Evolutionary conservation across 345 rosid genomes (phyloP), one percentile per base, ranked within the genome.

Genomic region (Gossypium sturtianum): DNA sequence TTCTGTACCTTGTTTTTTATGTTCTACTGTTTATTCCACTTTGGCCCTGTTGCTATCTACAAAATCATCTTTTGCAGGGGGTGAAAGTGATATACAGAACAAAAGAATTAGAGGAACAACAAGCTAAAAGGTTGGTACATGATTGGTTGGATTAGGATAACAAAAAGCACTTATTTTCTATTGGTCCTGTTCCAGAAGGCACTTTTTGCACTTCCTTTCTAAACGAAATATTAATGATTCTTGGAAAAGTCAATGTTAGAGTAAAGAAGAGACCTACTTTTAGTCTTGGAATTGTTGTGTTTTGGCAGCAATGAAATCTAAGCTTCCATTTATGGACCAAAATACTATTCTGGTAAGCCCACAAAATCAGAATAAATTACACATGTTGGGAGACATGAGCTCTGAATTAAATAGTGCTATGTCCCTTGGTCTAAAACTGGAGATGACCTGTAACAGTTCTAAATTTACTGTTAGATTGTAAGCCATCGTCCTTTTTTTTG

Each of bases 51-150:
- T 74, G 12, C 65, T 47, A 58, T 74, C 62, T 20, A 43, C 12
- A 66, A 44, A 61, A 8, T 44, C 29, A 3, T 68, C 38, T 54
- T 15, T 71, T 83, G 69, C 78, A 95, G 99, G 97, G 98, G 53
- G 91, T 95, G 66, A 87, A 84, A 77, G 88, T 95, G 74, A 83
- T 95, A 74, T 83, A 85, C 83, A 82, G 98, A 75, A 93, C 96
- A 19, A 93, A 82, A 79, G 97, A 93, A 71, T 78, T 93, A 60
- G 98, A 95, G 85, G 98, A 89, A 78, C 87, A 83, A 52, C 98
- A 95, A 80, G 93, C 93, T 74, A 91, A 82, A 77, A 91, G 99
- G 98, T 91, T 58, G 23, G 81, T 67, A 19, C 62, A 48, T 57
- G 49, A 38, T 56, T 45, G 75, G 75, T 57, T 73, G 41, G 70